Evolutionary conservation across 805 yeast species (phyloP).

Genomic region (Naumovozyma baii): DNA sequence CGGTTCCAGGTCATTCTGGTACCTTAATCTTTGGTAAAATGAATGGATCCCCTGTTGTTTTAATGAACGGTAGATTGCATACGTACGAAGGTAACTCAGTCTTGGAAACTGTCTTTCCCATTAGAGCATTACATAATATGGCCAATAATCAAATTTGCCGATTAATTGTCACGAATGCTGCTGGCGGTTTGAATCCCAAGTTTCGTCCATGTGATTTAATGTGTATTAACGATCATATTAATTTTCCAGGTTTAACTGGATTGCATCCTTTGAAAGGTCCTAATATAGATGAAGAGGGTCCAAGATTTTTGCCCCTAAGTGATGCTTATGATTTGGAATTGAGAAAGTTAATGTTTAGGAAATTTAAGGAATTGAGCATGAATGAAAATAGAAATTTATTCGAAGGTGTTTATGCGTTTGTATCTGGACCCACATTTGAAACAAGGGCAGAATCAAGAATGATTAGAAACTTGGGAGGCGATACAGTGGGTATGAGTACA

Average conservation of each 20-base stretch:
- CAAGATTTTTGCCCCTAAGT: constrained; percentile 76
- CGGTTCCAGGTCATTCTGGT: constrained; percentile 89
- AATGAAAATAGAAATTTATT: constrained; percentile 44
- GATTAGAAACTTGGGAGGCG: constrained; percentile 68
- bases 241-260: constrained; percentile 86
- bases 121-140: constrained; percentile 60
- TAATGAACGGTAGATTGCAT: constrained; percentile 92
- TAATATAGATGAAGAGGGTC: constrained; percentile 70
- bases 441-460: constrained; percentile 83
- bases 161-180: constrained; percentile 87
- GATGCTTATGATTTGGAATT: constrained; percentile 80
- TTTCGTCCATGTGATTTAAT: constrained; percentile 81
- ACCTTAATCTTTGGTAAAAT: constrained; percentile 68
- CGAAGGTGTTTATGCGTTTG: constrained; percentile 82
- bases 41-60: constrained; percentile 66
- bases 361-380: constrained; percentile 41
- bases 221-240: constrained; percentile 83
- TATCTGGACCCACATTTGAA: constrained; percentile 91
- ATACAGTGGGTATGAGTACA: constrained; percentile 95
- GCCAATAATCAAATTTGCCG: constrained; percentile 38
- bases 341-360: constrained; percentile 49
- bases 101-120: constrained; percentile 73
- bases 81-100: constrained; percentile 88
- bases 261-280: constrained; percentile 82
- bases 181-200: constrained; percentile 70